Percentiles rank a stretch among this genome's conserved stretches.
These are phyloP conservation scores for Bremia lactucae DNA, from an alignment of 352 stramenopile species.

Conservation along the genomic window DNA sequence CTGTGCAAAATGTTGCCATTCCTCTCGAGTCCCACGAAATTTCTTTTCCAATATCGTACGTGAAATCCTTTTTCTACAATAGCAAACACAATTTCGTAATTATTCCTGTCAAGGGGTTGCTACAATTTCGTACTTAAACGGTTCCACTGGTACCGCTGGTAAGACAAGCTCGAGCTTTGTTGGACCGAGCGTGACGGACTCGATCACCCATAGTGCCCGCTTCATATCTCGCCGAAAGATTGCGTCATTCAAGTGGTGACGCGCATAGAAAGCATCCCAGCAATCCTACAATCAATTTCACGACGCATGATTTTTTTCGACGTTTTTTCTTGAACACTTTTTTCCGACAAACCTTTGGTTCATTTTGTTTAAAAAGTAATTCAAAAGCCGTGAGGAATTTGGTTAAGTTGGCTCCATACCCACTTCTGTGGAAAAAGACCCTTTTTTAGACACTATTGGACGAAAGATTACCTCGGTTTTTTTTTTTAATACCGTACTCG, in stretches of 20 bases:
- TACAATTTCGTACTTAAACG: too few relatives aligned
- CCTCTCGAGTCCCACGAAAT: constrained; percentile 15
- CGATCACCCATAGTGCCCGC: constrained; percentile 38
- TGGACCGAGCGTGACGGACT: constrained; percentile 34
- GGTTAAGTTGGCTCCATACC: constrained; percentile 16
- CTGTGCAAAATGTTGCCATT: constrained; percentile 30
- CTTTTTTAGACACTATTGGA: neutral
- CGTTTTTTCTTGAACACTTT: neutral
- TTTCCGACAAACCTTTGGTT: constrained; percentile 39
- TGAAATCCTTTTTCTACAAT: constrained; percentile 15
- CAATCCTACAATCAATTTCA: constrained; percentile 17
- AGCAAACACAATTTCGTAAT: neutral
- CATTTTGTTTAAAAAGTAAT: constrained; percentile 40
- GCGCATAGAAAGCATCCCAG: constrained; percentile 41
- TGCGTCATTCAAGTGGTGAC: constrained; percentile 28
- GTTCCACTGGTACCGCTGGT: constrained; percentile 2
- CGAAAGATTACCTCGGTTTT: neutral
- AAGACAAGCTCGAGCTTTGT: constrained; percentile 49
- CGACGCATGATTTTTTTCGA: neutral
- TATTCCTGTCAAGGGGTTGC: neutral
- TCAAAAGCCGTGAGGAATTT: constrained; percentile 40
- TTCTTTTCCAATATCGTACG: constrained; percentile 24
- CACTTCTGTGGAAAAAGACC: constrained; percentile 1
- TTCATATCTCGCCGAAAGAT: constrained; percentile 67
- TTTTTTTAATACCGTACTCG: constrained; percentile 15